These are phyloP conservation scores for Aspergillus fumigatiaffinis DNA, from an alignment of 2,329 filamentous ascomycete genomes.

Conservation along the genomic window DNA sequence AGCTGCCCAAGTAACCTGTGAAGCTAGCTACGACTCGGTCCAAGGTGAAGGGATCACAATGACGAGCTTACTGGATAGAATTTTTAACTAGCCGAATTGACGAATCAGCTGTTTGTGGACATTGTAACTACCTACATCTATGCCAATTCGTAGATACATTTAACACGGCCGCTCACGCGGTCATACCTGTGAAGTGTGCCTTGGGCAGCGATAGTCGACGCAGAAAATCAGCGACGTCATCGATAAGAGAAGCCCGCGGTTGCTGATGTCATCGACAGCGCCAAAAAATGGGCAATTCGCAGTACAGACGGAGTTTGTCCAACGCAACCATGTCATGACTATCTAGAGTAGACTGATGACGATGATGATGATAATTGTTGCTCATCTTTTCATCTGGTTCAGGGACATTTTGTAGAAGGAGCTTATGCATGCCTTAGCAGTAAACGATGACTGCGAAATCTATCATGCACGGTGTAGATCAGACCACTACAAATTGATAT, in stretches of 20 bases:
- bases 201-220: neutral
- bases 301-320: no score
- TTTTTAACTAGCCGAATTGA: neutral
- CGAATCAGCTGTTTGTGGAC: neutral
- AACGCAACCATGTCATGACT: neutral
- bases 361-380: neutral
- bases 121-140: neutral
- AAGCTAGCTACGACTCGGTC: neutral
- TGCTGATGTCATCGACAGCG: conserved; percentile 18
- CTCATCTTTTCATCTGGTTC: neutral
- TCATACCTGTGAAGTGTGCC: neutral
- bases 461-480: neutral
- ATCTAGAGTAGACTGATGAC: neutral
- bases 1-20: neutral
- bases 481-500: neutral
- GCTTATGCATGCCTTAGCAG: neutral
- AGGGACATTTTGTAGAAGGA: neutral
- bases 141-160: neutral
- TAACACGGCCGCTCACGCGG: neutral
- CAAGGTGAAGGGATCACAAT: neutral
- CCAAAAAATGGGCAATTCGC: neutral
- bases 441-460: neutral
- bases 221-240: conserved; percentile 14
- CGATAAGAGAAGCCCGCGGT: neutral
- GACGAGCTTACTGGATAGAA: neutral